Conservation (phyloP, 768 basidiomycete species). For the Kwoniella mangroviensis region DNA sequence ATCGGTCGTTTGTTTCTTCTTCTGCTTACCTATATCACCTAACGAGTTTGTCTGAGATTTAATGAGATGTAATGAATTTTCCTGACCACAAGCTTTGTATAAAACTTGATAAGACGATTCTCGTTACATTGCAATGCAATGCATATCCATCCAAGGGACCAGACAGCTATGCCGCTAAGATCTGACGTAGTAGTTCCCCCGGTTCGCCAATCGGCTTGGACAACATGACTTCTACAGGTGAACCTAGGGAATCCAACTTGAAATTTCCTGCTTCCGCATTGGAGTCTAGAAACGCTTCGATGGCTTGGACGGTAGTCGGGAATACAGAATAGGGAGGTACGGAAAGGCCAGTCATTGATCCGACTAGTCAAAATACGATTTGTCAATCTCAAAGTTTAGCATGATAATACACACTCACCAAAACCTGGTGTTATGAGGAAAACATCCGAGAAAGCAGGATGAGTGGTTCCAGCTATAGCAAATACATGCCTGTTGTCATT, state of each 20-base stretch:
- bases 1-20: too few species aligned
- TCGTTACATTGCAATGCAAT: background rate
- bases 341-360: slow-evolving; percentile 7
- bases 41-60: too few species aligned
- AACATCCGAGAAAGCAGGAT: slow-evolving; percentile 28
- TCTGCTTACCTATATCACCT: too few species aligned
- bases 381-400: too few species aligned
- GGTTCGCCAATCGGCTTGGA: slow-evolving; percentile 12
- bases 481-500: slow-evolving; percentile 17
- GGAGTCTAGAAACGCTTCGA: slow-evolving; percentile 9
- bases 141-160: background rate
- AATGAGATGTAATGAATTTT: too few species aligned
- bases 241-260: background rate
- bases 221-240: background rate
- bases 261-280: background rate
- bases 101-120: too few species aligned
- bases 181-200: slow-evolving; percentile 8
- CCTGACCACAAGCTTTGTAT: too few species aligned
- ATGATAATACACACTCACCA: too few species aligned
- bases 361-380: slow-evolving; percentile 18
- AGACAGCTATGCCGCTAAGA: background rate
- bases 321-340: slow-evolving; percentile 18
- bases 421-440: slow-evolving; percentile 26
- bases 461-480: slow-evolving; percentile 20
- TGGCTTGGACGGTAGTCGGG: background rate